A percentile compares a stretch with the other conserved stretches of the same genome.
These are phyloP conservation scores for Globisporangium sylvaticum DNA, from an alignment of 352 stramenopile genomes.

Conservation along the genomic window DNA sequence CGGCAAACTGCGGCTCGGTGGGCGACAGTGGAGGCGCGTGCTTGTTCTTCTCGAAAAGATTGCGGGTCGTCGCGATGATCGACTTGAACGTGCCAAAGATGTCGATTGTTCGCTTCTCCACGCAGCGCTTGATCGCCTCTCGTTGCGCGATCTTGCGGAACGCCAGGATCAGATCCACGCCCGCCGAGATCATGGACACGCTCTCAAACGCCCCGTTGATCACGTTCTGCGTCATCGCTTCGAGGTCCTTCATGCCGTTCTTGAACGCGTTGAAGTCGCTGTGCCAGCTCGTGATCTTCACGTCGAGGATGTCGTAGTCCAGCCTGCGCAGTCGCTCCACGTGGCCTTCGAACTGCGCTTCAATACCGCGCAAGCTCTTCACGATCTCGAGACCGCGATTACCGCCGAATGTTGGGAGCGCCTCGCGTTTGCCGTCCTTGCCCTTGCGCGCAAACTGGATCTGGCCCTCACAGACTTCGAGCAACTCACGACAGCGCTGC, in stretches of 20 bases:
- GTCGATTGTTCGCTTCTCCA: conserved; percentile 93
- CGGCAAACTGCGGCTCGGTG: conserved; percentile 91
- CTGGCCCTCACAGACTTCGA: conserved; percentile 94
- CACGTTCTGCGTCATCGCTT: conserved; percentile 95
- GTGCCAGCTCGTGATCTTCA: conserved; percentile 94
- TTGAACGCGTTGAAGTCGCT: conserved; percentile 95
- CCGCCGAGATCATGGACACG: conserved; percentile 83
- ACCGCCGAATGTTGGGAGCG: conserved; percentile 89
- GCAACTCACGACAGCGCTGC: conserved; percentile 91
- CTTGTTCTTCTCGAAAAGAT: conserved; percentile 92
- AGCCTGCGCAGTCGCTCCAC: conserved; percentile 86
- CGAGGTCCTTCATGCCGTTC: conserved; percentile 94
- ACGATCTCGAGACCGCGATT: conserved; percentile 91
- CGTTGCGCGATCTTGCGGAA: conserved; percentile 92
- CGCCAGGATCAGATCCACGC: conserved; percentile 90
- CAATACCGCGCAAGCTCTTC: conserved; percentile 90
- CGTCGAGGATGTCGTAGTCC: conserved; percentile 94
- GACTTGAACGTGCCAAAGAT: conserved; percentile 90
- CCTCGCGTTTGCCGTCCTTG: conserved; percentile 51
- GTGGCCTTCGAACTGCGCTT: conserved; percentile 90
- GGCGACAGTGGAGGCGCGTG: conserved; percentile 72
- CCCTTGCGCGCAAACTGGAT: conserved; percentile 93
- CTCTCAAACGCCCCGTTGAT: conserved; percentile 94
- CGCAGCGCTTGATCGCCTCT: conserved; percentile 90
- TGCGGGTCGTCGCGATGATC: conserved; percentile 70